Evolutionary conservation across 306 rosid genomes (phyloP).

Genomic region (Macrotyloma uniflorum): DNA sequence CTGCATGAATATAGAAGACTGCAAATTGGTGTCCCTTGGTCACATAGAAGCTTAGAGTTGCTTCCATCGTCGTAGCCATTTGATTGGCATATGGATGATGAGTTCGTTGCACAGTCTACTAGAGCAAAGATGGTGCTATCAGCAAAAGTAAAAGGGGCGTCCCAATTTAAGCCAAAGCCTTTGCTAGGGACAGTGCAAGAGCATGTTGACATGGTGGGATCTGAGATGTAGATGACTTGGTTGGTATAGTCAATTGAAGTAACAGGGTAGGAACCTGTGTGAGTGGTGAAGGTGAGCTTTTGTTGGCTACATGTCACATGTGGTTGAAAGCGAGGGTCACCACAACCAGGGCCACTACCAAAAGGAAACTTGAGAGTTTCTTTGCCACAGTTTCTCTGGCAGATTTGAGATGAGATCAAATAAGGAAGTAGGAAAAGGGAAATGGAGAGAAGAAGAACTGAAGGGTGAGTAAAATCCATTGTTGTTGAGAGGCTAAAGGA

Average conservation of each 20-base stretch:
- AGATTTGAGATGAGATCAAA: slow-evolving; percentile 55
- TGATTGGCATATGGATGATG: slow-evolving; percentile 57
- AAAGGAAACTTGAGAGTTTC: slow-evolving; percentile 69
- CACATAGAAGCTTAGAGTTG: slow-evolving; percentile 62
- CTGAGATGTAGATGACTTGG: slow-evolving; percentile 68
- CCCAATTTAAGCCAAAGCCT: slow-evolving; percentile 80
- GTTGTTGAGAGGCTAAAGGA: neutral
- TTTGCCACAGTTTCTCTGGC: slow-evolving; percentile 70
- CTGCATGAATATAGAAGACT: slow-evolving; percentile 64
- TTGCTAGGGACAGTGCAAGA: slow-evolving; percentile 64
- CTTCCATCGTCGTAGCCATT: slow-evolving; percentile 40
- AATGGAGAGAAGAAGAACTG: slow-evolving; percentile 31
- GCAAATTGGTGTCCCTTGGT: slow-evolving; percentile 66
- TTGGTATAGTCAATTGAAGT: slow-evolving; percentile 65
- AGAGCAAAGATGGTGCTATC: slow-evolving; percentile 67
- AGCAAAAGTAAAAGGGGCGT: slow-evolving; percentile 67
- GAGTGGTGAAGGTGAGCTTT: slow-evolving; percentile 67
- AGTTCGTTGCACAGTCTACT: slow-evolving; percentile 62
- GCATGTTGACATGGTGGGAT: slow-evolving; percentile 88
- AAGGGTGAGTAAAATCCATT: slow-evolving; percentile 40
- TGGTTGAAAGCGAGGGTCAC: slow-evolving; percentile 72
- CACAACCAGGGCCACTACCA: slow-evolving; percentile 74
- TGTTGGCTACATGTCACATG: slow-evolving; percentile 56
- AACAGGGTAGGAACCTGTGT: slow-evolving; percentile 76
- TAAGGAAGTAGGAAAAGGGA: slow-evolving; percentile 42